Conservation (phyloP, 345 rosid genomes). For the Eucalyptus fibrosa region DNA sequence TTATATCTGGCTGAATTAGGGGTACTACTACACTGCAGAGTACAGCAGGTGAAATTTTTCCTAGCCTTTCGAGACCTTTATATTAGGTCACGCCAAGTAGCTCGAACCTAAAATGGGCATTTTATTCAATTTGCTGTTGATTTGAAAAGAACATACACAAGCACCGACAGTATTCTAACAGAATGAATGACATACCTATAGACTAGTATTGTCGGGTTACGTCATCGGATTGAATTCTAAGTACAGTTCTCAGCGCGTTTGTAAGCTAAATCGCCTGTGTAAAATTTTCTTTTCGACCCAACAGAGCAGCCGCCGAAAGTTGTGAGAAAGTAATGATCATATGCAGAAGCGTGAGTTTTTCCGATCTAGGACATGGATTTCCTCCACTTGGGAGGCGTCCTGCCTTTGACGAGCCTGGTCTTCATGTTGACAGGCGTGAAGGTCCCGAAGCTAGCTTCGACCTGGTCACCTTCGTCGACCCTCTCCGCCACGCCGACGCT, state of each 20-base stretch:
- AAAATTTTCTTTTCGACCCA: neutral
- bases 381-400: slow-evolving; percentile 52
- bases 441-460: slow-evolving; percentile 14
- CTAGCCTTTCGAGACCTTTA: neutral
- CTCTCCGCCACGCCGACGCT: slow-evolving; percentile 4
- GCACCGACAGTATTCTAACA: neutral
- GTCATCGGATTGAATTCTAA: neutral
- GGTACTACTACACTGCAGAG: neutral
- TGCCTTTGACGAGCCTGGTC: slow-evolving; percentile 41
- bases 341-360: neutral
- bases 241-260: neutral
- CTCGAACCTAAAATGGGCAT: neutral
- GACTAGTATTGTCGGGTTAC: neutral
- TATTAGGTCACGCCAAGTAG: neutral
- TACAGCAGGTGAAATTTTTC: neutral
- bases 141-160: neutral
- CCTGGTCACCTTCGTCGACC: slow-evolving; percentile 6
- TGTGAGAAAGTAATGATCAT: neutral
- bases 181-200: neutral
- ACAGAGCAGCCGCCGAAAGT: neutral
- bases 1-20: neutral
- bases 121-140: neutral
- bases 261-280: neutral
- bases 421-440: slow-evolving; percentile 53
- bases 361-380: slow-evolving; percentile 35